Conservation (phyloP, 345 rosid species). For the Litchi chinensis region DNA sequence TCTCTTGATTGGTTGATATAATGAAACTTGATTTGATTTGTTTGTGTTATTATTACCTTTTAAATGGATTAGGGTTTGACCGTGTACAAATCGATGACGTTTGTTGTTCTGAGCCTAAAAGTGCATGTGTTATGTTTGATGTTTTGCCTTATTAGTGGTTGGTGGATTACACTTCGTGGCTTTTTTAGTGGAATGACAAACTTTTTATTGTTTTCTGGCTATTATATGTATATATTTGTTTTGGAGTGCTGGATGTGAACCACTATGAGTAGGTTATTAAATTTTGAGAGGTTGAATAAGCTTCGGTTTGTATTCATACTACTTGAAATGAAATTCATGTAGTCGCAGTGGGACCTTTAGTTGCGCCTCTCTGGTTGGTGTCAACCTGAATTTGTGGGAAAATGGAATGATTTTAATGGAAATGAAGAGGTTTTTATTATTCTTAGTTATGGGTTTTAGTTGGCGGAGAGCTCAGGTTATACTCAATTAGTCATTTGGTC, state of each 20-base stretch:
- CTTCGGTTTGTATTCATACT: neutral
- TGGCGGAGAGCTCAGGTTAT: neutral
- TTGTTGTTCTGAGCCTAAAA: neutral
- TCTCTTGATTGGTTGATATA: neutral
- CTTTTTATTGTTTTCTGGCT: neutral
- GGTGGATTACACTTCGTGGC: neutral
- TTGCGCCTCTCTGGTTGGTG: neutral
- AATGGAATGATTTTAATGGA: neutral
- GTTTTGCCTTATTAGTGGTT: neutral
- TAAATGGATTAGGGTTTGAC: neutral
- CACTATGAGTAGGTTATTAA: neutral
- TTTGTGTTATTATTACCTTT: neutral
- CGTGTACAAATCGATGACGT: neutral
- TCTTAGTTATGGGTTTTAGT: too few relatives aligned
- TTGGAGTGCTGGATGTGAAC: neutral
- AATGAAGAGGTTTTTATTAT: neutral
- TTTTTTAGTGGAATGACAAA: neutral
- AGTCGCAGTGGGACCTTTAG: neutral
- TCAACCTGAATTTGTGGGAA: neutral
- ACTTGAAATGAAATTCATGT: neutral
- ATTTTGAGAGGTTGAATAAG: neutral
- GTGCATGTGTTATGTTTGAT: neutral
- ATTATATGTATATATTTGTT: neutral
- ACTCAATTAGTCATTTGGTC: neutral
- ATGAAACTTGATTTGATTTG: too few relatives aligned